phyloP scores from a whole-genome alignment of 805 yeast genomes.

The Wickerhamiella australiensis region DNA sequence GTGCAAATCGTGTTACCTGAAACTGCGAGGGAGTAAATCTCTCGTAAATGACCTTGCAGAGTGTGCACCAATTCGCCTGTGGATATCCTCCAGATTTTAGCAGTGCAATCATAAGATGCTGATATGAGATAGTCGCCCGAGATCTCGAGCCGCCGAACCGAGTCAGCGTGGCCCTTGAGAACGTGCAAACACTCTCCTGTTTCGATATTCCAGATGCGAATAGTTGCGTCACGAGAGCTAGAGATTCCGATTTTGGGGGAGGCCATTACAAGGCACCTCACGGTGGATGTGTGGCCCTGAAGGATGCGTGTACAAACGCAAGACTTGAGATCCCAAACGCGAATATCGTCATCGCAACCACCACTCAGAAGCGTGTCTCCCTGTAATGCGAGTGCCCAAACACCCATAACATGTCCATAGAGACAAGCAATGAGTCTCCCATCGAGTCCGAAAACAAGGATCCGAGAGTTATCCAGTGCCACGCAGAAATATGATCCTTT shows the following conservation, averaged over 20 bases:
- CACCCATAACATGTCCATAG: conserved; percentile 96
- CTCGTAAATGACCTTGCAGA: conserved; percentile 78
- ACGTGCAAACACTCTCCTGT: conserved; percentile 67
- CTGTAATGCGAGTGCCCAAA: conserved; percentile 89
- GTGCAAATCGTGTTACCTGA: conserved; percentile 86
- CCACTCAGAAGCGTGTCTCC: conserved; percentile 88
- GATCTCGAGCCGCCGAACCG: conserved; percentile 56
- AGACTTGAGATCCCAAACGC: conserved; percentile 86
- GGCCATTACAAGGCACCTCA: conserved; percentile 71
- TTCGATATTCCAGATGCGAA: conserved; percentile 91
- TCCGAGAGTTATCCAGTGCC: conserved; percentile 34
- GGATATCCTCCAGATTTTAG: conserved; percentile 82
- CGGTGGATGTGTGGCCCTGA: conserved; percentile 88
- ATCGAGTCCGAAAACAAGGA: conserved; percentile 33
- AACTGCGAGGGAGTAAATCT: conserved; percentile 86
- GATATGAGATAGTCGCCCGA: conserved; percentile 63
- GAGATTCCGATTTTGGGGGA: conserved; percentile 61
- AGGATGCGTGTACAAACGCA: conserved; percentile 80
- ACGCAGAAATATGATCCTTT: conserved; percentile 30
- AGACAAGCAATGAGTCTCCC: conserved; percentile 59
- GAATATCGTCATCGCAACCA: conserved; percentile 89
- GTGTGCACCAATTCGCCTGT: conserved; percentile 86
- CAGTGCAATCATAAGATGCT: conserved; percentile 81
- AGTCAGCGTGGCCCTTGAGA: conserved; percentile 55
- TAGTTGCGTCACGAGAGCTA: conserved; percentile 83